Evolutionary conservation across 2,329 filamentous ascomycete species (phyloP).

Genomic region (Ascochyta viciae-villosae): DNA sequence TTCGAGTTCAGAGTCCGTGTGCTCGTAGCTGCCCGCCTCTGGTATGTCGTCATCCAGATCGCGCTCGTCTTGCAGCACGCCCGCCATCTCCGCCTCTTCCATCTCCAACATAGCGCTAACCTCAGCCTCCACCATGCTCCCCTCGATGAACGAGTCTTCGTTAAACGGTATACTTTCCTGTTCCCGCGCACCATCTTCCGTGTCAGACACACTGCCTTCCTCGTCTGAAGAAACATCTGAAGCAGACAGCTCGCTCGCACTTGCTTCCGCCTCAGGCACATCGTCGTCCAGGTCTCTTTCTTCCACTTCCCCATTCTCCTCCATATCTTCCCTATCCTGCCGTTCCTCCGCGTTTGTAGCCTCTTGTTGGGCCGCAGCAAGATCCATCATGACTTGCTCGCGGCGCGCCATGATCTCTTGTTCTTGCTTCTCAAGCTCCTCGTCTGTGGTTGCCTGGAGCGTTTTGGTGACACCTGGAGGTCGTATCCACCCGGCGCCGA

Average conservation of each 20-base stretch:
- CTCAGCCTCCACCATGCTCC: constrained; percentile 50
- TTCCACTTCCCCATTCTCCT: constrained; percentile 32
- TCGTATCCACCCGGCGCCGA: constrained; percentile 88
- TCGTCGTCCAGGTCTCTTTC: constrained; percentile 53
- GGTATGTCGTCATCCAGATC: constrained; percentile 60
- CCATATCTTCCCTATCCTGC: constrained; percentile 52
- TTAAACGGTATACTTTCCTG: constrained; percentile 57
- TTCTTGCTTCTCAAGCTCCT: constrained; percentile 86
- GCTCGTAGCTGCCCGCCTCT: constrained; percentile 61
- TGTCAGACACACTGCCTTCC: constrained; percentile 14
- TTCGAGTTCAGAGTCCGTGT: constrained; percentile 61
- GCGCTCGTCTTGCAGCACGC: constrained; percentile 56
- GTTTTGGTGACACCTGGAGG: constrained; percentile 90
- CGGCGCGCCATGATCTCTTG: constrained; percentile 76
- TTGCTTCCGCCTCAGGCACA: constrained; percentile 52
- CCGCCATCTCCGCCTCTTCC: constrained; percentile 57
- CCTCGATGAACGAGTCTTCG: constrained; percentile 57
- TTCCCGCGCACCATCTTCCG: constrained; percentile 54
- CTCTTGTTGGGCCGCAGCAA: constrained; percentile 66
- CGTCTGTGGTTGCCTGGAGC: constrained; percentile 86
- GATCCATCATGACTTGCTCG: constrained; percentile 74
- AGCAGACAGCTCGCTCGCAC: constrained; percentile 29
- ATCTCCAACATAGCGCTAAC: constrained; percentile 50
- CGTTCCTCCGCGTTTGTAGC: constrained; percentile 48
- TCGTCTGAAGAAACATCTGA: constrained; percentile 47